Percentiles rank a stretch among this genome's conserved stretches.
These are phyloP conservation scores for Cardamine chenopodiifolia DNA, from an alignment of 345 rosid species.

Conservation along the genomic window DNA sequence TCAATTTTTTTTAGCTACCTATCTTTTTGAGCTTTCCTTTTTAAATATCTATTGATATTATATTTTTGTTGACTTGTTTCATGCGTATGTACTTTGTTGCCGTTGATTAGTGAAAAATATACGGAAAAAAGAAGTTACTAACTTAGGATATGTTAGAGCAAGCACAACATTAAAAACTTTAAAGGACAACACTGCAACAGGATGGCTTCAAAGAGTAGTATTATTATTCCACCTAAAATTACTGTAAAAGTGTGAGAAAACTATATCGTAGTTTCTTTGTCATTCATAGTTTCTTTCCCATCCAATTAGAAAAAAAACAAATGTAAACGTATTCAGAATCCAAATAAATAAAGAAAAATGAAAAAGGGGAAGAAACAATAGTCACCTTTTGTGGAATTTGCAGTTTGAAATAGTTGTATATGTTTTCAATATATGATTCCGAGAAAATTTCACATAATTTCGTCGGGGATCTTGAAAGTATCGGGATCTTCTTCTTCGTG, in stretches of 20 bases:
- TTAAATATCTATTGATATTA: no score
- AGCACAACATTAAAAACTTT: not conserved
- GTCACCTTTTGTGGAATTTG: conserved; percentile 33
- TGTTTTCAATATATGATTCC: not conserved
- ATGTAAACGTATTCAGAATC: conserved; percentile 5
- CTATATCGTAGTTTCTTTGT: conserved; percentile 32
- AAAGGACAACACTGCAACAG: not conserved
- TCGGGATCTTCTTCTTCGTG: conserved; percentile 57
- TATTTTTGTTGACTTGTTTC: no score
- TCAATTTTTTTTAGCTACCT: no score
- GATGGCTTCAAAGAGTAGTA: not conserved
- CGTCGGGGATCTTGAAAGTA: conserved; percentile 57
- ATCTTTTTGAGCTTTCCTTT: no score
- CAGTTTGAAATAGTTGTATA: conserved; percentile 10
- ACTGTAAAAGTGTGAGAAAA: not conserved
- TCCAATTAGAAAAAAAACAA: not conserved
- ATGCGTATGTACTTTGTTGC: no score
- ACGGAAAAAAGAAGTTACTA: no score
- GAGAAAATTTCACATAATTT: conserved; percentile 24
- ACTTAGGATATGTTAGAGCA: not conserved
- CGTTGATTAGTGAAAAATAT: no score
- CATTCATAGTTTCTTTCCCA: conserved; percentile 31
- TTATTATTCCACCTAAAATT: conserved; percentile 8
- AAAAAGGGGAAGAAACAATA: not conserved
- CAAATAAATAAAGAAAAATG: not conserved